These are phyloP conservation scores for Melaleuca quinquenervia DNA, from an alignment of 345 rosid species.

Conservation along the genomic window DNA sequence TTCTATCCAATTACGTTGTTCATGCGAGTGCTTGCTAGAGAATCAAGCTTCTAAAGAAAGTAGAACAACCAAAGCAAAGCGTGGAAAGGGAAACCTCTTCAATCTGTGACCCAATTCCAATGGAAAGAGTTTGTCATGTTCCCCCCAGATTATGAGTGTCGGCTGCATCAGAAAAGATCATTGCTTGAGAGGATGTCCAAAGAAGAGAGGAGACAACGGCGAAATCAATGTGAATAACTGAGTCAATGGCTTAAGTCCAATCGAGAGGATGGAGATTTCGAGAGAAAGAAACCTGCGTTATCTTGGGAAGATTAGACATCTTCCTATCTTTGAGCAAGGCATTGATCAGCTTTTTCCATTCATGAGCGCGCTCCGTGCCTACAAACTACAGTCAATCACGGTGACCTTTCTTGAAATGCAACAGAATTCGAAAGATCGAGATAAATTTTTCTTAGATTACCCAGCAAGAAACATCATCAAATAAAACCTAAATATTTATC, in stretches of 20 bases:
- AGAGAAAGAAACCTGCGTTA: constrained; percentile 2
- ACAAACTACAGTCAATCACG: background rate
- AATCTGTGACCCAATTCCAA: constrained; percentile 6
- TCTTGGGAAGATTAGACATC: constrained; percentile 7
- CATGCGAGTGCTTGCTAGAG: background rate
- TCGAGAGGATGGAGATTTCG: background rate
- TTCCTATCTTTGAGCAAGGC: constrained; percentile 3
- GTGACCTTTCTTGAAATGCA: background rate
- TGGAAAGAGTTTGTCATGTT: constrained; percentile 7
- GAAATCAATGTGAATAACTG: no score
- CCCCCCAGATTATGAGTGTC: constrained; percentile 7
- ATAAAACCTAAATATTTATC: background rate
- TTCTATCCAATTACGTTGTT: background rate
- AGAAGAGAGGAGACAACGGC: background rate
- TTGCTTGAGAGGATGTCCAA: background rate
- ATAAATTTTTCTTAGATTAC: background rate
- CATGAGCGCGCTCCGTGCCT: background rate
- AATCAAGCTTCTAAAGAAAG: background rate
- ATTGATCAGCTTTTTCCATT: constrained; percentile 2
- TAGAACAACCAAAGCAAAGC: background rate
- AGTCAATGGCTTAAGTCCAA: background rate
- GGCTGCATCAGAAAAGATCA: background rate
- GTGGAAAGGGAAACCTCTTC: background rate
- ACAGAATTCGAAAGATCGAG: background rate
- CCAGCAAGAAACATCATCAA: background rate